Evolutionary conservation across 2,329 filamentous ascomycete genomes (phyloP), one percentile per base, ranked within the genome.

Genomic region (Cladophialophora exuberans): DNA sequence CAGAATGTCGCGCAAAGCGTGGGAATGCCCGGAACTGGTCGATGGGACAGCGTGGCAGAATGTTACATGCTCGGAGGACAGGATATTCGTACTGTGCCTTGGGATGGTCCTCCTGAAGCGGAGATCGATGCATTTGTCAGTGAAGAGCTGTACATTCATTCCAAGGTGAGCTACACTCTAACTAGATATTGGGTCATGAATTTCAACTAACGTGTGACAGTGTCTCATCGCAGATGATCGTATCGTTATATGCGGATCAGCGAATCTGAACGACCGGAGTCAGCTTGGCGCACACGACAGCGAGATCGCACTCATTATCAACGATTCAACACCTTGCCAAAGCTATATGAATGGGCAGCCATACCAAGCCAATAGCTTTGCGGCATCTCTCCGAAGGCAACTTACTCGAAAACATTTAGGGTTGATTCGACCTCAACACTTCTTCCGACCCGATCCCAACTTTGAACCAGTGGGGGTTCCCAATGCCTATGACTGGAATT

Each of bases 391-490:
- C 3, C 82, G 92, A 41, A 83, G 89, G 15, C 89, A 89, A 64
- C 81, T 97, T 5, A 96, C 90, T 89, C 85, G 91, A 39, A 93
- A 97, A 73, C 93, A 97, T 69, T 76, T 97, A 10, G 93, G 93
- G 1, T 78, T 97, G 3, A 72, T 97, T 2, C 84, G 82, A 3
- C 81, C 88, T 0, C 90, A 97, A 68, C 77, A 85, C 15, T 78
- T 87, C 56, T 82, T 90, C 52, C 74, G 69, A 5, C 80, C 80
- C 10, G 74, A 83, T 46, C 72, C 76, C 22, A 85, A 85, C 67
- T 84, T 75, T 62, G 73, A 81, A 58, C 83, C 82, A 0, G 76
- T 85, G 6, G 81, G 81, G 15, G 70, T 77, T 1, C 76, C 79
- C 4, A 85, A 85, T 60, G 61, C 72, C 46, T 79, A 79, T 57